A percentile compares a stretch with the other conserved stretches of the same genome.
These are phyloP conservation scores for Saposhnikovia divaricata DNA, from an alignment of 129 eudicot species.

Conservation along the genomic window DNA sequence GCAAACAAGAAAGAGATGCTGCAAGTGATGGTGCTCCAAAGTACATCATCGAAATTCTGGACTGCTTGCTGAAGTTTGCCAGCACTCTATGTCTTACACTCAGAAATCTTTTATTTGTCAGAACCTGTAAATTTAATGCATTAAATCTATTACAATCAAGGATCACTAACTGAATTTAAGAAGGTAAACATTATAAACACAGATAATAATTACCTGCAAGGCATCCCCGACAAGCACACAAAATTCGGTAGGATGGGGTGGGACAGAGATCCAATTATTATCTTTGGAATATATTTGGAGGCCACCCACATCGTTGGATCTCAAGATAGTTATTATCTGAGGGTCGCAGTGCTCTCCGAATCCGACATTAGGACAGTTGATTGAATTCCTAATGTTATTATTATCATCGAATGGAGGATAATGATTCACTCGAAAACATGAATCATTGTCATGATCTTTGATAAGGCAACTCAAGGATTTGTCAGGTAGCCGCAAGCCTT, in stretches of 20 bases:
- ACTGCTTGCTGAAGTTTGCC: slow-evolving; percentile 31
- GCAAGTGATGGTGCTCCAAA: slow-evolving; percentile 71
- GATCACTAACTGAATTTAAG: no score
- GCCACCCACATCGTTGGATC: slow-evolving; percentile 82
- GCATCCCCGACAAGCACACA: slow-evolving; percentile 82
- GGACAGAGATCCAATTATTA: slow-evolving; percentile 66
- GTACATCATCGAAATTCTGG: slow-evolving; percentile 70
- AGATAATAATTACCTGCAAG: slow-evolving; percentile 36
- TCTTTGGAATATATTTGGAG: slow-evolving; percentile 62
- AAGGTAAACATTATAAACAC: no score
- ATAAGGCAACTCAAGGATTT: slow-evolving; percentile 46
- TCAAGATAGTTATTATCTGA: slow-evolving; percentile 64
- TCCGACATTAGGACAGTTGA: slow-evolving; percentile 30
- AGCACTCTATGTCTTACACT: slow-evolving; percentile 78
- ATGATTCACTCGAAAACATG: slow-evolving; percentile 75
- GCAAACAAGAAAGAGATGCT: slow-evolving; percentile 40
- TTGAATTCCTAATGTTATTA: background rate
- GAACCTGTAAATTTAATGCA: slow-evolving; percentile 25
- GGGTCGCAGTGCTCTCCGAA: slow-evolving; percentile 98
- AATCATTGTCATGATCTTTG: slow-evolving; percentile 45
- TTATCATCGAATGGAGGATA: slow-evolving; percentile 32
- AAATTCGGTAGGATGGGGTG: slow-evolving; percentile 48
- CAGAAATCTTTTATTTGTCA: slow-evolving; percentile 71
- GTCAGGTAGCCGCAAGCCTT: slow-evolving; percentile 50
- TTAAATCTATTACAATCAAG: background rate